These are phyloP conservation scores for Heliamphora exappendiculata DNA, from an alignment of 148 eudicot genomes.

Conservation along the genomic window DNA sequence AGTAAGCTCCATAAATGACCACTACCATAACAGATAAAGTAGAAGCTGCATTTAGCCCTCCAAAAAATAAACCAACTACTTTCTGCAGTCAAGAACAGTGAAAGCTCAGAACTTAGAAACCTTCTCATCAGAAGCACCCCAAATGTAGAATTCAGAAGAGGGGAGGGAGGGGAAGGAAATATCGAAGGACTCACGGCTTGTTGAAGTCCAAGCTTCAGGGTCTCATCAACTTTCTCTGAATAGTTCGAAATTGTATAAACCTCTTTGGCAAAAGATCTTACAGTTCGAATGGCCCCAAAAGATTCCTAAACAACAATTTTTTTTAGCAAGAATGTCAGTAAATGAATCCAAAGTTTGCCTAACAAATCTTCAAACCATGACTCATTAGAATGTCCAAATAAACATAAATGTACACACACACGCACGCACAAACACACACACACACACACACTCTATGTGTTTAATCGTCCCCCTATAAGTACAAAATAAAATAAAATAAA, in stretches of 20 bases:
- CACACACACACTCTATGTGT: too few species aligned
- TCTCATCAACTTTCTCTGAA: constrained; percentile 80
- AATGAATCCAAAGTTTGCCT: not conserved
- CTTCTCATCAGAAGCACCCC: not conserved
- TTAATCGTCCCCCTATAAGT: too few species aligned
- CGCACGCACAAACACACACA: not conserved
- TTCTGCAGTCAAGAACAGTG: not conserved
- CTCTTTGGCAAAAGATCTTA: constrained; percentile 89
- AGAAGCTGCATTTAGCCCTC: constrained; percentile 15
- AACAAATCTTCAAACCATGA: not conserved
- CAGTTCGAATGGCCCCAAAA: constrained; percentile 87
- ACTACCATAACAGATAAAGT: constrained; percentile 7
- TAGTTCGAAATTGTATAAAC: constrained; percentile 46
- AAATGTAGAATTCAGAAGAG: not conserved
- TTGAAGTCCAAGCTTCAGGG: constrained; percentile 65
- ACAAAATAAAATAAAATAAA: not conserved
- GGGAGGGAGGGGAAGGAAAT: not conserved
- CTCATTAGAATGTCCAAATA: not conserved
- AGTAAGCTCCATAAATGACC: constrained; percentile 7
- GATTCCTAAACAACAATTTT: constrained; percentile 44
- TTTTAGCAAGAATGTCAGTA: not conserved
- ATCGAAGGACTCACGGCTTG: constrained; percentile 59
- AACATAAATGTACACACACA: not conserved
- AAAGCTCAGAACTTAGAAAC: not conserved
- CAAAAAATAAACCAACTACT: constrained; percentile 8